Conservation (phyloP, 2,329 filamentous ascomycete genomes). For the Massarina eburnea region DNA sequence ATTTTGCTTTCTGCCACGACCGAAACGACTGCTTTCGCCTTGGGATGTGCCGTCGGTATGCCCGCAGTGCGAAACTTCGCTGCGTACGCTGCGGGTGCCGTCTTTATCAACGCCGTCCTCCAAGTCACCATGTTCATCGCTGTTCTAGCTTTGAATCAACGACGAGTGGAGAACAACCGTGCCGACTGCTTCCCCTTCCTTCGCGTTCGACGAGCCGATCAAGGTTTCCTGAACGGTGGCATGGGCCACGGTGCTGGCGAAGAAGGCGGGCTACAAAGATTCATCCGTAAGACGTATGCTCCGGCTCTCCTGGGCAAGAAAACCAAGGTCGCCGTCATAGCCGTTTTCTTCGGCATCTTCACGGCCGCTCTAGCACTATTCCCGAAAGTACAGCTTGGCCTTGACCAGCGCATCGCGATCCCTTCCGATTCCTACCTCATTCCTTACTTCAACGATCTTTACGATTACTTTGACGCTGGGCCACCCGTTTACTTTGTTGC, state of each 20-base stretch:
- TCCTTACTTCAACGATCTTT: constrained; percentile 93
- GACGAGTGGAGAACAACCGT: constrained; percentile 81
- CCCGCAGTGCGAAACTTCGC: constrained; percentile 97
- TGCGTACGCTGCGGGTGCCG: constrained; percentile 91
- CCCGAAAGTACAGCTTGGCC: constrained; percentile 79
- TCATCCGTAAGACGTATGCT: constrained; percentile 89
- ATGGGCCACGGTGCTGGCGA: constrained; percentile 75
- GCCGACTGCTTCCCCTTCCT: constrained; percentile 93
- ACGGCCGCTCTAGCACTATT: constrained; percentile 82
- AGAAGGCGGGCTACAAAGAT: constrained; percentile 79
- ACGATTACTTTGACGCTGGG: constrained; percentile 86
- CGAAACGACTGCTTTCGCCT: constrained; percentile 88
- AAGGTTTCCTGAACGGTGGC: constrained; percentile 65
- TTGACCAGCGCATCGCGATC: constrained; percentile 93
- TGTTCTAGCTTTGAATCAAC: constrained; percentile 86
- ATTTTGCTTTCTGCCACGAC: constrained; percentile 94
- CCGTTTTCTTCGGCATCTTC: constrained; percentile 84
- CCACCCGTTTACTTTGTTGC: constrained; percentile 97
- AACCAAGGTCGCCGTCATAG: constrained; percentile 73
- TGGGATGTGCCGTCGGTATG: constrained; percentile 95
- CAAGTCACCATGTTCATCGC: constrained; percentile 98
- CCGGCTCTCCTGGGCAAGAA: constrained; percentile 78
- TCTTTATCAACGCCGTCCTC: constrained; percentile 94
- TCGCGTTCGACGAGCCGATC: constrained; percentile 72
- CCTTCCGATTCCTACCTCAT: constrained; percentile 94